Evolutionary conservation across 2,329 filamentous ascomycete genomes (phyloP).

Genomic region (Penicillium paneum): DNA sequence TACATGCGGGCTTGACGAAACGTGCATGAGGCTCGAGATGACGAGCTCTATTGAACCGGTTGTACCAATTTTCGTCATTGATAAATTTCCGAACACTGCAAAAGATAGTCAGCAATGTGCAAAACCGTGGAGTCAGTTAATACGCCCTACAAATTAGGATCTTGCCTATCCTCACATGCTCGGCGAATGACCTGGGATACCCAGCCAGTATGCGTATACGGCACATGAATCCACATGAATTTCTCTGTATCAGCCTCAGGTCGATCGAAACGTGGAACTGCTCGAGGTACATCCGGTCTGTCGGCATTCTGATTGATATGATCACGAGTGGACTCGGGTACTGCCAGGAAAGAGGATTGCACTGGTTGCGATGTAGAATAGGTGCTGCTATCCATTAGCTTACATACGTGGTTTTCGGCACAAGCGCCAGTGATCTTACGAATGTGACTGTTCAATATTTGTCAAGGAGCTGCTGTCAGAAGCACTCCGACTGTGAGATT

Average conservation of each 20-base stretch:
- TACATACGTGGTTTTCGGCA: not conserved
- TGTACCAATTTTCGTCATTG: constrained; percentile 37
- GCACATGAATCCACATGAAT: constrained; percentile 36
- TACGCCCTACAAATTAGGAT: constrained; percentile 18
- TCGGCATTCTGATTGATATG: constrained; percentile 23
- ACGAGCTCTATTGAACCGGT: constrained; percentile 35
- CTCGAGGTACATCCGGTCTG: constrained; percentile 23
- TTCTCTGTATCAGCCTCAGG: constrained; percentile 35
- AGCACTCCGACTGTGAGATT: constrained; percentile 10
- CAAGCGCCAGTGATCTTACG: constrained; percentile 10
- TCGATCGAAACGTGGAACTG: constrained; percentile 31
- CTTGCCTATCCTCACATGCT: constrained; percentile 25
- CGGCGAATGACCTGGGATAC: constrained; percentile 22
- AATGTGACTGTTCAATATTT: constrained; percentile 16
- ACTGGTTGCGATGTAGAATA: constrained; percentile 18
- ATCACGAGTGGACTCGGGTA: constrained; percentile 25
- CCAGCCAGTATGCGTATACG: constrained; percentile 30
- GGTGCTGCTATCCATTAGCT: not conserved
- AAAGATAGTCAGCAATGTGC: not conserved
- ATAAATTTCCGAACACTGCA: constrained; percentile 40
- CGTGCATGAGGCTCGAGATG: constrained; percentile 42
- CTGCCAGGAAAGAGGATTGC: constrained; percentile 23
- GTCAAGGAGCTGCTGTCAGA: constrained; percentile 19
- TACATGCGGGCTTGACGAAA: constrained; percentile 37
- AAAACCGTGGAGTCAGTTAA: not conserved